phyloP scores from a whole-genome alignment of 768 basidiomycete genomes.

The Mycena sanguinolenta region DNA sequence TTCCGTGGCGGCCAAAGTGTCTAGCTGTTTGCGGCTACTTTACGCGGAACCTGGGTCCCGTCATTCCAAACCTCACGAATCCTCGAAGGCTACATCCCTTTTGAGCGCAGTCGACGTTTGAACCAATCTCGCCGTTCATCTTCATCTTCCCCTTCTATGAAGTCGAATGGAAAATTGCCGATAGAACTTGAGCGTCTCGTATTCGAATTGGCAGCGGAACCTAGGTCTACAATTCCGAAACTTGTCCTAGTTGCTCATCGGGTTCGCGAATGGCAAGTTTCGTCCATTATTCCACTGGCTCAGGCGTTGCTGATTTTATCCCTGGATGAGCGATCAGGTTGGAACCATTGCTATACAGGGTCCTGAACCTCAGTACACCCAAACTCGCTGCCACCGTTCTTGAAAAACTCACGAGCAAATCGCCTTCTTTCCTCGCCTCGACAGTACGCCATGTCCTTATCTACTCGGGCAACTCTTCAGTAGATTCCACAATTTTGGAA shows the following conservation, averaged over 20 bases:
- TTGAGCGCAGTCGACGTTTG: too few relatives aligned
- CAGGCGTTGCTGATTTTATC: background rate
- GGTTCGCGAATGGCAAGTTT: conserved; percentile 6
- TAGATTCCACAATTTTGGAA: background rate
- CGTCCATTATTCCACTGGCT: background rate
- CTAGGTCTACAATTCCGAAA: background rate
- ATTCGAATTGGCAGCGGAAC: background rate
- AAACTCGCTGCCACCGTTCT: background rate
- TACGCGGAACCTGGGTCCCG: too few relatives aligned
- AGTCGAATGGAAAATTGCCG: background rate
- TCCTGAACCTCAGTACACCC: background rate
- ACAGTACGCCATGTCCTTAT: conserved; percentile 12
- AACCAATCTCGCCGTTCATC: too few relatives aligned
- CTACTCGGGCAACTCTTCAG: background rate
- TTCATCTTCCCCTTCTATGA: background rate
- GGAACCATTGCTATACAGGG: conserved; percentile 12
- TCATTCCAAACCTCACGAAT: too few relatives aligned
- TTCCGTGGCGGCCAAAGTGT: too few relatives aligned
- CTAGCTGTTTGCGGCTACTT: too few relatives aligned
- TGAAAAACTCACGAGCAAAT: background rate
- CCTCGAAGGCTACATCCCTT: too few relatives aligned
- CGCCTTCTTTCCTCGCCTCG: conserved; percentile 4
- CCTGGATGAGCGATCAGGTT: background rate
- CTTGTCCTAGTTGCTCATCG: conserved; percentile 15
- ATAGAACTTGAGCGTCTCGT: background rate